Conservation (phyloP, 257 asterid species). For the Solanum ossicruentum region DNA sequence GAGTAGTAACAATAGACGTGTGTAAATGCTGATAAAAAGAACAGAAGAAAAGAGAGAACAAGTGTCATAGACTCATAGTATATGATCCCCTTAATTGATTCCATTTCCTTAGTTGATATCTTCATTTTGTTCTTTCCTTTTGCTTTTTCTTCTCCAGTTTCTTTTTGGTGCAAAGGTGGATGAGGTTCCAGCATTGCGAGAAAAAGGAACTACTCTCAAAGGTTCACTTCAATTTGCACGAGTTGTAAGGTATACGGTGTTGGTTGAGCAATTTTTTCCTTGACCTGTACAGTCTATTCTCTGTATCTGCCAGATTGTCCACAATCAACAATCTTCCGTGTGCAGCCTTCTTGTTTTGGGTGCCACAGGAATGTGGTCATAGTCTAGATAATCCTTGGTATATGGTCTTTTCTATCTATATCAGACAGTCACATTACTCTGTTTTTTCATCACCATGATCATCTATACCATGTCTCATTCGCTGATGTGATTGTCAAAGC, state of each 20-base stretch:
- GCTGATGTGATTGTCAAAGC: neutral
- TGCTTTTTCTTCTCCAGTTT: slow-evolving; percentile 17
- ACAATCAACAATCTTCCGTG: neutral
- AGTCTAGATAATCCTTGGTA: neutral
- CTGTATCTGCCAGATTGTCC: neutral
- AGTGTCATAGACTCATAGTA: neutral
- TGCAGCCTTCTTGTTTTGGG: neutral
- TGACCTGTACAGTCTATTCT: neutral
- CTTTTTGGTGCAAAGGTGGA: slow-evolving; percentile 35
- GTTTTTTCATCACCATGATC: neutral
- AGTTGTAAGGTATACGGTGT: slow-evolving; percentile 24
- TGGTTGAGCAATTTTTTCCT: neutral
- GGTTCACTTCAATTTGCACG: slow-evolving; percentile 33
- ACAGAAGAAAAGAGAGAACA: neutral
- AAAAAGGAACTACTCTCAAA: slow-evolving; percentile 16
- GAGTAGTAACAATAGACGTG: neutral
- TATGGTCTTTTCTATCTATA: neutral
- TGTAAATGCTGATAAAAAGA: neutral
- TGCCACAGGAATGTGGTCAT: neutral
- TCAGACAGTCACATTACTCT: neutral
- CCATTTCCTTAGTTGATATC: neutral
- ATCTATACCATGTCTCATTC: neutral
- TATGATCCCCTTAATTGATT: neutral
- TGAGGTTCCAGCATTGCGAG: slow-evolving; percentile 29
- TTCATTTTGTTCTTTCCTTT: neutral